A percentile compares a stretch with the other conserved stretches of the same genome.
These are phyloP conservation scores for Heliosperma pusillum DNA, from an alignment of 148 eudicot species.

Conservation along the genomic window DNA sequence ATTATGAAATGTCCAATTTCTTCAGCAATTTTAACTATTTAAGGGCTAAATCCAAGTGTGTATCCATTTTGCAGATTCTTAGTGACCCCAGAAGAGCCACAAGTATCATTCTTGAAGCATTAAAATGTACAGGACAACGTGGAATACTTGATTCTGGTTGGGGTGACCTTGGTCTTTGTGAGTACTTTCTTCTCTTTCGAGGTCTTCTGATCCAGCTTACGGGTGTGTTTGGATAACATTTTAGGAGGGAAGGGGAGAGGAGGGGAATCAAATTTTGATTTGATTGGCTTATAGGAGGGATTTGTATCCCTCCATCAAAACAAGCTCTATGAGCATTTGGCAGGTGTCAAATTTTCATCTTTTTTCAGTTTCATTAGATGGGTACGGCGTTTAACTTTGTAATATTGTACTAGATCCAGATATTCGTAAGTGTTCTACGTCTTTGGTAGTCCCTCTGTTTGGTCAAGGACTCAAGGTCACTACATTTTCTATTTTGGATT, in stretches of 20 bases:
- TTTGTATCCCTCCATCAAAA: too few relatives aligned
- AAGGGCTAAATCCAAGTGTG: neutral
- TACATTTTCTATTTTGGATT: too few relatives aligned
- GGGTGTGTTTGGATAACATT: too few relatives aligned
- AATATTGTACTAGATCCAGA: too few relatives aligned
- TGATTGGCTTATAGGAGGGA: too few relatives aligned
- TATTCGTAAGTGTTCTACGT: too few relatives aligned
- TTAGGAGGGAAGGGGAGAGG: too few relatives aligned
- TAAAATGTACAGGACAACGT: slow-evolving; percentile 75
- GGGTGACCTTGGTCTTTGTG: slow-evolving; percentile 92
- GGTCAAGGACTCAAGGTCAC: too few relatives aligned
- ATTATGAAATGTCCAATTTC: neutral
- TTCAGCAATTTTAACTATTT: neutral
- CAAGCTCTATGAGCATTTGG: too few relatives aligned
- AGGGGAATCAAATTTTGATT: too few relatives aligned
- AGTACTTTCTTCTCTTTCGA: slow-evolving; percentile 30
- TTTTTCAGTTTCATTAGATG: neutral
- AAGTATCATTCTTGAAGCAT: slow-evolving; percentile 73
- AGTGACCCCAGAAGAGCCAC: slow-evolving; percentile 75
- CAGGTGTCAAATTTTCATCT: neutral
- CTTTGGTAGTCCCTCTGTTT: too few relatives aligned
- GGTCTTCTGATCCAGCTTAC: neutral
- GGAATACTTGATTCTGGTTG: slow-evolving; percentile 93
- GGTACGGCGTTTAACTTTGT: neutral
- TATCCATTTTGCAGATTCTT: slow-evolving; percentile 56